A percentile compares a stretch with the other conserved stretches of the same genome.
phyloP scores from a whole-genome alignment of 805 yeast species.

The Myxozyma monticola region DNA sequence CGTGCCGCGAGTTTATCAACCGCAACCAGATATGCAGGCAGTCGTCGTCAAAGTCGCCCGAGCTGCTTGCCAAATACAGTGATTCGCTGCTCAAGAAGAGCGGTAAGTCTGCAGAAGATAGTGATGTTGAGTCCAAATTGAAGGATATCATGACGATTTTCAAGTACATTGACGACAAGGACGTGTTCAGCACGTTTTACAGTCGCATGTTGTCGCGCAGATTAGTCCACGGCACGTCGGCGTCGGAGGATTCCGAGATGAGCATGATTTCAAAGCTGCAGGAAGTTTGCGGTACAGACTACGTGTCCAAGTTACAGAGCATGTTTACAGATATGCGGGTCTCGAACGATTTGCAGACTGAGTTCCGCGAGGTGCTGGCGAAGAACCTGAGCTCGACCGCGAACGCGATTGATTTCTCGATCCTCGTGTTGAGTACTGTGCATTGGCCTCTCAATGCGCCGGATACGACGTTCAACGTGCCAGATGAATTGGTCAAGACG shows the following conservation, averaged over 20 bases:
- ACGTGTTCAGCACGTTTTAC: constrained; percentile 90
- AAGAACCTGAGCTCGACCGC: constrained; percentile 39
- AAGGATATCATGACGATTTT: constrained; percentile 86
- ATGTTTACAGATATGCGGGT: constrained; percentile 94
- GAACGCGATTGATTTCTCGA: constrained; percentile 53
- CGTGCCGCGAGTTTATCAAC: constrained; percentile 83
- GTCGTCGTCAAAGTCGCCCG: constrained; percentile 77
- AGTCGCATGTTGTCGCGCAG: constrained; percentile 86
- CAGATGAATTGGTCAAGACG: constrained; percentile 63
- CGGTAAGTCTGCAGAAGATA: constrained; percentile 60
- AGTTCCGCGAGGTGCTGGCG: constrained; percentile 52
- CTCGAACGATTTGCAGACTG: constrained; percentile 69
- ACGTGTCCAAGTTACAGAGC: constrained; percentile 88
- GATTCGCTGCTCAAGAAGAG: constrained; percentile 78
- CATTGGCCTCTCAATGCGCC: constrained; percentile 76
- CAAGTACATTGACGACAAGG: constrained; percentile 87
- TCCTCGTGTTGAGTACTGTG: constrained; percentile 78
- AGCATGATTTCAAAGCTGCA: constrained; percentile 80
- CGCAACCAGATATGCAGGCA: constrained; percentile 66
- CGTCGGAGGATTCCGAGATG: constrained; percentile 82
- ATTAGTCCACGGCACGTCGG: constrained; percentile 80
- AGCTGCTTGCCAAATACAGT: constrained; percentile 82
- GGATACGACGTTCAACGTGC: constrained; percentile 57
- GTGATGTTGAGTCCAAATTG: constrained; percentile 68
- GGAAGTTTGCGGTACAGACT: constrained; percentile 86